Evolutionary conservation across 495 filamentous ascomycete species (phyloP).

Genomic region (Podospora didyma): DNA sequence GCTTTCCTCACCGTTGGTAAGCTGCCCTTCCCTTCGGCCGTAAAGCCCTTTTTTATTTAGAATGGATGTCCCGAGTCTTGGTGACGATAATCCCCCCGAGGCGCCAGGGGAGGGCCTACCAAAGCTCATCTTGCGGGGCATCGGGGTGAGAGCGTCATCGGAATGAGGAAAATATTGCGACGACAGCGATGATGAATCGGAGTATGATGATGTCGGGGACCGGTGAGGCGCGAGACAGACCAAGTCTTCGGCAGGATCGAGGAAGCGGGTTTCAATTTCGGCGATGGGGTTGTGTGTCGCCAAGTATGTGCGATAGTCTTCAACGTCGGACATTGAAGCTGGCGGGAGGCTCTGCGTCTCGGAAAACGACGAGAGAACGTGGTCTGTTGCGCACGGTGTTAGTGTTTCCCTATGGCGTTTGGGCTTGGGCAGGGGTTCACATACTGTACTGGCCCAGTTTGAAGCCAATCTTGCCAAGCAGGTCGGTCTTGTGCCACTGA

Average conservation of each 20-base stretch:
- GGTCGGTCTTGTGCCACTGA: constrained; percentile 65
- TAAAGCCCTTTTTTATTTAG: no score
- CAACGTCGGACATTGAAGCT: constrained; percentile 55
- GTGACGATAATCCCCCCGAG: no score
- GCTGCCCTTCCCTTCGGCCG: no score
- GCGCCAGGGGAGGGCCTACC: not conserved
- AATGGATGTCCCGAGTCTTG: not conserved
- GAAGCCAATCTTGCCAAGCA: constrained; percentile 64
- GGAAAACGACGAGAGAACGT: constrained; percentile 64
- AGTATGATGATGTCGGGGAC: not conserved
- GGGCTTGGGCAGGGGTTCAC: constrained; percentile 22
- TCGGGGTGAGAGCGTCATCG: constrained; percentile 19
- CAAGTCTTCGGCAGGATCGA: constrained; percentile 63
- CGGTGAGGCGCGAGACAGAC: constrained; percentile 42
- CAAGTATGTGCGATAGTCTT: constrained; percentile 65
- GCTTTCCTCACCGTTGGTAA: not conserved
- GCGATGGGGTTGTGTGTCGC: constrained; percentile 56
- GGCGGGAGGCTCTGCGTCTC: constrained; percentile 51
- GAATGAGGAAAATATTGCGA: not conserved
- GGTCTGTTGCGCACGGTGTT: constrained; percentile 43
- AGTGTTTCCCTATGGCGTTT: not conserved
- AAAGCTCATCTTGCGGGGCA: constrained; percentile 18
- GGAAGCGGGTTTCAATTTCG: constrained; percentile 63
- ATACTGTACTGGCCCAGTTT: constrained; percentile 85
- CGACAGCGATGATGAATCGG: not conserved